These are phyloP conservation scores for Phyllosticta citribraziliensis DNA, from an alignment of 2,329 filamentous ascomycete species.

Conservation along the genomic window DNA sequence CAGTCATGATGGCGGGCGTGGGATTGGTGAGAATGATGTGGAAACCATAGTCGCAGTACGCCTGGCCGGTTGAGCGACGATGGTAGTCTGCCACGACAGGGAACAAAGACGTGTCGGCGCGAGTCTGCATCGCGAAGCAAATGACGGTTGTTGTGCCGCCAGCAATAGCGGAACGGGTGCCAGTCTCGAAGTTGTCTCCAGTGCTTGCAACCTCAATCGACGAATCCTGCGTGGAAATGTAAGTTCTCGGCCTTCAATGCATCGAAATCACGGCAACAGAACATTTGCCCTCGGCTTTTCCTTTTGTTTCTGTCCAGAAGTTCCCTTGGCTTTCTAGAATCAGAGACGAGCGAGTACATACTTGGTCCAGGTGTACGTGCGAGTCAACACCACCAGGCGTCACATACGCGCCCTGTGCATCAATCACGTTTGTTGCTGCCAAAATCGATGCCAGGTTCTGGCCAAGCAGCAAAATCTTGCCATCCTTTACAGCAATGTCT, in stretches of 20 bases:
- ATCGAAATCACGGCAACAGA: background rate
- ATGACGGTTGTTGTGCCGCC: slow-evolving; percentile 50
- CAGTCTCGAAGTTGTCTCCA: slow-evolving; percentile 37
- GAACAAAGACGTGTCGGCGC: slow-evolving; percentile 36
- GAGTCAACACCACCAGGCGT: slow-evolving; percentile 41
- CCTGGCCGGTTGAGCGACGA: slow-evolving; percentile 32
- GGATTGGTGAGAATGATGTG: slow-evolving; percentile 44
- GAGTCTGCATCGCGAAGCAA: slow-evolving; percentile 46
- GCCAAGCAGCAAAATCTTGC: slow-evolving; percentile 39
- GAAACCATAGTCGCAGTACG: slow-evolving; percentile 49
- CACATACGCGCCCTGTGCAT: slow-evolving; percentile 37
- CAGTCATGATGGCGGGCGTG: slow-evolving; percentile 27
- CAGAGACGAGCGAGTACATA: slow-evolving; percentile 18
- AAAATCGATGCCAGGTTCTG: slow-evolving; percentile 23
- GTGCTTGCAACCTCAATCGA: background rate
- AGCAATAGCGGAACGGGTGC: slow-evolving; percentile 44
- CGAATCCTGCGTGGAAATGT: background rate
- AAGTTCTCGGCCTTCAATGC: background rate
- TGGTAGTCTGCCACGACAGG: slow-evolving; percentile 41
- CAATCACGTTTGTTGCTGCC: slow-evolving; percentile 28
- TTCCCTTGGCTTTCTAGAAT: background rate
- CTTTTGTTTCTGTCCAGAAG: too few relatives aligned
- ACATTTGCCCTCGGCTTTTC: too few relatives aligned
- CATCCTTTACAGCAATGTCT: slow-evolving; percentile 39
- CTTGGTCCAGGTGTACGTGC: slow-evolving; percentile 41